Evolutionary conservation across 768 basidiomycete genomes (phyloP), one percentile per base, ranked within the genome.

Genomic region (Naganishia friedmannii): DNA sequence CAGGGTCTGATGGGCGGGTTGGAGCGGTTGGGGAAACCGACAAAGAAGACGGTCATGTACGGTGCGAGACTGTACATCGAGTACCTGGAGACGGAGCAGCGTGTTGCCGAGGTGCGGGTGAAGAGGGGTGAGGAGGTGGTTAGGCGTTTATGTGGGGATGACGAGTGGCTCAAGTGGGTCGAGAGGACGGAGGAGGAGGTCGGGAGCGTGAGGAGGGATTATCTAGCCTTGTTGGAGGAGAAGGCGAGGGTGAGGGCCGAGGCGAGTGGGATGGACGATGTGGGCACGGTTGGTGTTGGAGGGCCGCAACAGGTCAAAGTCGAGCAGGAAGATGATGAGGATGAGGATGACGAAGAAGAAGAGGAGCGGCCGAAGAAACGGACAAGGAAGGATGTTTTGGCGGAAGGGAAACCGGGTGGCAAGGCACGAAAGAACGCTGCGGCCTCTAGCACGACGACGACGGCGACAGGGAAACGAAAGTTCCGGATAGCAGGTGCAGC

Each of bases 21-120:
- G 21, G 75, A 76, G 51, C 76, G 75, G 32, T 69, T 80, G 19
- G 79, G 79, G 26, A 77, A 80, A 58, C 73, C 79, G 23, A 75
- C 76, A 15, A 80, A 80, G 66, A 75, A 78, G 42, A 80, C 79
- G 15, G 76, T 80, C 55, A 68, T 80, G 31, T 66, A 76, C 21
- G 79, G 79, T 26, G 78, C 79, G 34, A 66, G 75, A 48, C 72
- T 78, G 73, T 80, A 80, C 53, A 79, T 80, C 68, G 78, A 79
- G 53, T 57, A 65, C 53, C 67, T 72, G 46, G 71, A 72, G 37
- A 65, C 53, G 21, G 68, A 60, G 34, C 46, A 55, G 29, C 46
- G 48, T 13, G 48, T 46, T 1, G 51, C 56, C 13, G 60, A 34
- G 8, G 32, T 65, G 3, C 46, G 67, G 12, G 37, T 53, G 26